These are phyloP conservation scores for Teunomyces tritomae DNA, from an alignment of 805 yeast species.

Conservation along the genomic window DNA sequence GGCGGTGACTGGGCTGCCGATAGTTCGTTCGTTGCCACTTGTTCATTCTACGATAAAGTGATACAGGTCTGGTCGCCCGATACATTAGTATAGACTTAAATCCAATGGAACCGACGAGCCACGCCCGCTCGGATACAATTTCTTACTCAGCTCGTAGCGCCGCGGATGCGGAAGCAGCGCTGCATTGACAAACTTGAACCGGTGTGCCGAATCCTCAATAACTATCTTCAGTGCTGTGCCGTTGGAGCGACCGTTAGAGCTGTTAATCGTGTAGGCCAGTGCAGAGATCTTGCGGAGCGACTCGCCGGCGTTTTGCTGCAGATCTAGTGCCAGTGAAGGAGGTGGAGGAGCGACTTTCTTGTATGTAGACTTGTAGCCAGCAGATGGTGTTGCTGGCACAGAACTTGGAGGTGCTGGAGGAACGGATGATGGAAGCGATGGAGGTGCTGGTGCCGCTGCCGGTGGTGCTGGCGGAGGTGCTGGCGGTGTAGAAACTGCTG, in stretches of 20 bases:
- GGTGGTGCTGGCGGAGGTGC: slow-evolving; percentile 8
- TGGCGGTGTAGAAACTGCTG: slow-evolving; percentile 12
- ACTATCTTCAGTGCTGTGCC: slow-evolving; percentile 27
- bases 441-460: slow-evolving; percentile 15
- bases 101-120: slow-evolving; percentile 89
- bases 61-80: slow-evolving; percentile 68
- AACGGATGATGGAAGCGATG: slow-evolving; percentile 10
- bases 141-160: slow-evolving; percentile 56
- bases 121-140: slow-evolving; percentile 92
- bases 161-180: slow-evolving; percentile 85
- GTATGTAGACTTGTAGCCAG: slow-evolving; percentile 7
- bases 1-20: slow-evolving; percentile 84
- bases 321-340: slow-evolving; percentile 31
- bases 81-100: slow-evolving; percentile 24
- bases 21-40: slow-evolving; percentile 59
- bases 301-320: slow-evolving; percentile 47
- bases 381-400: slow-evolving; percentile 12
- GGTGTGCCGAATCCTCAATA: slow-evolving; percentile 56
- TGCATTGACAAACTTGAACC: slow-evolving; percentile 68
- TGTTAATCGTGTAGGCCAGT: slow-evolving; percentile 62
- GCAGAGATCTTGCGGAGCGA: slow-evolving; percentile 60
- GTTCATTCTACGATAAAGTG: slow-evolving; percentile 87
- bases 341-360: slow-evolving; percentile 35
- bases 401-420: slow-evolving; percentile 11
- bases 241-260: slow-evolving; percentile 21